Conservation (phyloP, 2,329 filamentous ascomycete genomes). For the Phaeoacremonium minimum region DNA sequence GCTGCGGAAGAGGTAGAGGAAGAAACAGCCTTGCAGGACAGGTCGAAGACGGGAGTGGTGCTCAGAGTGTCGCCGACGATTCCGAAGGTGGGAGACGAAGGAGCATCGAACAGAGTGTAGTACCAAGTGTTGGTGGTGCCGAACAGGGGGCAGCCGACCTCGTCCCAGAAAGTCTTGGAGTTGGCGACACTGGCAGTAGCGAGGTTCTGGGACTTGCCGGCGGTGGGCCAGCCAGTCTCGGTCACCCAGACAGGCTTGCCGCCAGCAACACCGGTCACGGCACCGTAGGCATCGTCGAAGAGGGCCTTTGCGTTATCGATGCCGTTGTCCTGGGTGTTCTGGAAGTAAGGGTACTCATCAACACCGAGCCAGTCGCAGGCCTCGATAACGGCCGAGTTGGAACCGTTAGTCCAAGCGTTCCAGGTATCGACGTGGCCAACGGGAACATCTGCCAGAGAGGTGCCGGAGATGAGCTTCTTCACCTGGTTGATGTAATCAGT, state of each 20-base stretch:
- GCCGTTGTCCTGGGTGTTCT: constrained; percentile 62
- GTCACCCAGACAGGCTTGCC: constrained; percentile 80
- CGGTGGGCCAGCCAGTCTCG: constrained; percentile 83
- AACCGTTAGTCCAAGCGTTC: constrained; percentile 71
- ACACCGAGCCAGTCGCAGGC: constrained; percentile 76
- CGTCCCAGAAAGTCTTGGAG: constrained; percentile 75
- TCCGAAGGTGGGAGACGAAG: constrained; percentile 67
- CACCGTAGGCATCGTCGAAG: constrained; percentile 63
- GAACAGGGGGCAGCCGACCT: constrained; percentile 68
- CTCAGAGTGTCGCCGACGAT: constrained; percentile 53
- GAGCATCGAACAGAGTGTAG: constrained; percentile 70
- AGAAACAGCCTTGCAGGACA: constrained; percentile 47
- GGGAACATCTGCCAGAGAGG: constrained; percentile 49
- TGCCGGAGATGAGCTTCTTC: constrained; percentile 58
- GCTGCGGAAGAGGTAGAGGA: constrained; percentile 10
- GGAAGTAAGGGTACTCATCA: constrained; percentile 83
- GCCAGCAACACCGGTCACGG: constrained; percentile 52
- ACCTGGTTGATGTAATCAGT: constrained; percentile 68
- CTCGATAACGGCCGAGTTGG: constrained; percentile 67
- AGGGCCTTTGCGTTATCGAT: constrained; percentile 61
- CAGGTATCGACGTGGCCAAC: constrained; percentile 90
- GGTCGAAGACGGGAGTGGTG: constrained; percentile 56
- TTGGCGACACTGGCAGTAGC: constrained; percentile 63
- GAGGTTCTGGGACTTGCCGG: constrained; percentile 56
- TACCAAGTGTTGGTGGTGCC: constrained; percentile 66